Percentiles rank a stretch among this genome's conserved stretches.
phyloP scores from a whole-genome alignment of 768 basidiomycete genomes.

The Myochromella boudieri region DNA sequence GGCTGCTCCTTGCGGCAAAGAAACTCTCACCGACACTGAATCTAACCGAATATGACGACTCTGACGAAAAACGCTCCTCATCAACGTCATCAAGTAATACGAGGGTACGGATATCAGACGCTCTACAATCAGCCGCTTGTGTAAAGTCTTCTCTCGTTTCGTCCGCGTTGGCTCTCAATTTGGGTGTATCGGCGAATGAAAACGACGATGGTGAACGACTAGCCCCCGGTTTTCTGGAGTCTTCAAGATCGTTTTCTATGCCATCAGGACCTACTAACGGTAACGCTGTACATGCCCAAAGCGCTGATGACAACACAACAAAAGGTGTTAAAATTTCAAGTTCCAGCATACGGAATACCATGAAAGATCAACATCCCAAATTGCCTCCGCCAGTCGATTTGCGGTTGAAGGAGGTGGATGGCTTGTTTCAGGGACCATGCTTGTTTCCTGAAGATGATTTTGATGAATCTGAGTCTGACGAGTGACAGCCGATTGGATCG shows the following conservation, averaged over 20 bases:
- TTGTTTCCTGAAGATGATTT: constrained; percentile 26
- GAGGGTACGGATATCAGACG: neutral
- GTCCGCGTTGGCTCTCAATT: neutral
- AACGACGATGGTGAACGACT: neutral
- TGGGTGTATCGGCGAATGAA: neutral
- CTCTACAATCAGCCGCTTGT: neutral
- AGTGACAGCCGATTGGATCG: too few relatives aligned
- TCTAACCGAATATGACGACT: neutral
- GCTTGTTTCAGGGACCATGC: constrained; percentile 33
- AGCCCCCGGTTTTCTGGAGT: neutral
- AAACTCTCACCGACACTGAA: neutral
- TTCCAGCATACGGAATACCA: too few relatives aligned
- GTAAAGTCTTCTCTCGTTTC: neutral
- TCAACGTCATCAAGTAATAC: neutral
- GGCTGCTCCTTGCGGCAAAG: constrained; percentile 9
- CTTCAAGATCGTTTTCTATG: too few relatives aligned
- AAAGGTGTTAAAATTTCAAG: too few relatives aligned
- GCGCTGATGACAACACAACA: too few relatives aligned
- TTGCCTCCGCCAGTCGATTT: too few relatives aligned
- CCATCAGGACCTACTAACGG: too few relatives aligned
- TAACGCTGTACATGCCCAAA: too few relatives aligned
- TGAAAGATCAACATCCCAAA: neutral
- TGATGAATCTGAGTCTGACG: constrained; percentile 14
- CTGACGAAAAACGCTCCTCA: neutral
- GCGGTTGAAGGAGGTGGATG: constrained; percentile 28